Conservation (phyloP, 192 early-diverging fungal genomes). For the Endogone sp. region DNA sequence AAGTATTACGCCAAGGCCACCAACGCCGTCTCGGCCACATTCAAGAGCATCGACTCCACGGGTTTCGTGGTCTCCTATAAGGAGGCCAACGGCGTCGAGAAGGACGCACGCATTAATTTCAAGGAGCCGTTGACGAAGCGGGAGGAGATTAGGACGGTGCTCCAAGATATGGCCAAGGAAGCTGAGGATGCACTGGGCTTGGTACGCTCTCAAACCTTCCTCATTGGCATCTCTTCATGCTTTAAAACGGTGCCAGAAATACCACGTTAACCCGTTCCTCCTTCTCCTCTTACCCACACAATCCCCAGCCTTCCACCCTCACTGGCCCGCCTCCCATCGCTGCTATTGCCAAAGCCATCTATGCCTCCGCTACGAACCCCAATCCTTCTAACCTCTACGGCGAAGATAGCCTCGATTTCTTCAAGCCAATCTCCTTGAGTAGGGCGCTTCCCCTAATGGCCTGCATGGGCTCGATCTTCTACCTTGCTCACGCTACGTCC, state of each 20-base stretch:
- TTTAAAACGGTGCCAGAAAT: too few relatives aligned
- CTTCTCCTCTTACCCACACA: not conserved
- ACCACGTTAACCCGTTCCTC: not conserved
- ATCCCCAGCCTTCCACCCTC: slow-evolving; percentile 26
- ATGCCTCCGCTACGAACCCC: slow-evolving; percentile 16
- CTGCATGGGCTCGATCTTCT: not conserved
- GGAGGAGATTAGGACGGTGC: slow-evolving; percentile 36
- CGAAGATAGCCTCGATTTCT: slow-evolving; percentile 11
- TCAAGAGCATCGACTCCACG: slow-evolving; percentile 27
- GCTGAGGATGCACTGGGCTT: slow-evolving; percentile 36
- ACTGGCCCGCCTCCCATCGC: slow-evolving; percentile 28
- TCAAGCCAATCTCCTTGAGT: slow-evolving; percentile 5
- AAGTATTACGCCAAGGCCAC: slow-evolving; percentile 30
- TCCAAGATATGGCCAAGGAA: slow-evolving; percentile 43
- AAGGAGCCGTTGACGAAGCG: slow-evolving; percentile 21
- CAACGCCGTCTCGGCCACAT: slow-evolving; percentile 25
- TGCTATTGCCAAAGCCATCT: slow-evolving; percentile 24
- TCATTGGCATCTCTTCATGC: not conserved
- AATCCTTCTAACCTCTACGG: slow-evolving; percentile 1
- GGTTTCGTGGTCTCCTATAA: slow-evolving; percentile 24
- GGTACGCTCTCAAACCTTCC: slow-evolving; percentile 19
- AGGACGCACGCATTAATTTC: slow-evolving; percentile 24
- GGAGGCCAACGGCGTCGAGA: slow-evolving; percentile 10
- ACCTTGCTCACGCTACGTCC: not conserved
- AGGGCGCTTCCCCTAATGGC: not conserved